Base-by-base conservation (phyloP, 805 yeast genomes). In the Candida yuanshanica region DNA sequence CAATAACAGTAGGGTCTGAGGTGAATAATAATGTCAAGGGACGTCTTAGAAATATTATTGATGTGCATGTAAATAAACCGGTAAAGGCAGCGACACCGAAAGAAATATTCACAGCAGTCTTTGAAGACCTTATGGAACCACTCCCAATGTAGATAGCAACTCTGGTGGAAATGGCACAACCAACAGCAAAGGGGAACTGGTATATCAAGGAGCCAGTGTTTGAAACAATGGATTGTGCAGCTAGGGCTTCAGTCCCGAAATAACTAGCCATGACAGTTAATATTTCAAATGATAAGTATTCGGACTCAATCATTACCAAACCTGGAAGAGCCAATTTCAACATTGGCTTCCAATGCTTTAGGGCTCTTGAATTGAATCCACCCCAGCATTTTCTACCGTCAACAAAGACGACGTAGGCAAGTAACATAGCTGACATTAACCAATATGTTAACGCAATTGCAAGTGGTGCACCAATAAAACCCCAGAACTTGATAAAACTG, bases 401-500 rank as follows among this genome's bases (percentile, higher is more conserved):
- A 29, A 82, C 59, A 45, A 65, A 72, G 0, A 67, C 23, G 11
- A 56, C 50, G 39, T 59, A 53, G 16, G 36, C 39, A 7, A 56
- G 14, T 12, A 53, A 41, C 11, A 56, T 31, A n/a, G 42, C 43
- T 31, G 56, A 64, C 79, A 81, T 81, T 37, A 76, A 44, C 86
- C 93, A 85, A 54, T 83, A 83, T 14, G 85, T 80, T 16, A 81
- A 60, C 1, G 78, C 77, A 21, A 81, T 81, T 8, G 95, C 90
- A 9, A 82, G 66, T 2, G 96, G 95, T 0, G 96, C 93, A 2
- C 96, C 96, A 27, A 77, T 61, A 55, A 66, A 88, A 0, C 96
- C 96, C 83, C 89, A 82, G 1, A n/a, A 2, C 16, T 58, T 35
- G 17, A 88, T 95, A 35, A 88, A 66, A 2, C 75, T 51, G 65